phyloP scores from a whole-genome alignment of 108 stramenopile genomes.

The Skeletonema costatum region DNA sequence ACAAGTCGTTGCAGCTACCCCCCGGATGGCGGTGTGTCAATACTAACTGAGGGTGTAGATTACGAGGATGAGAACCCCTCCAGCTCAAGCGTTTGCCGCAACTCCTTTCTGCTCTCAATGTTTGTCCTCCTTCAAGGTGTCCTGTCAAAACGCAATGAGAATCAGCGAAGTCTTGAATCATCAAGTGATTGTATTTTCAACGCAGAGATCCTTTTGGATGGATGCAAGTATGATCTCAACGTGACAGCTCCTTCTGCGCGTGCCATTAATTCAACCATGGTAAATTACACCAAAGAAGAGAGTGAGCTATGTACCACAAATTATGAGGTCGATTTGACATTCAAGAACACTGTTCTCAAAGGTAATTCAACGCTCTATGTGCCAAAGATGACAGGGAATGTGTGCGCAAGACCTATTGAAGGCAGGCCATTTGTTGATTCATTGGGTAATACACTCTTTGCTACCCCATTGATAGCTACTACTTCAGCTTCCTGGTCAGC shows the following conservation, averaged over 20 bases:
- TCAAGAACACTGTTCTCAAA: background rate
- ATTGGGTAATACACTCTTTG: constrained; percentile 25
- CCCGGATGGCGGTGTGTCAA: background rate
- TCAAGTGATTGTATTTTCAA: constrained; percentile 18
- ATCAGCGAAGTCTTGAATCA: background rate
- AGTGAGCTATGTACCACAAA: constrained; percentile 14
- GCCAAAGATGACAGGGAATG: background rate
- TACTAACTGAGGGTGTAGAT: background rate
- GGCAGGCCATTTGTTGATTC: constrained; percentile 58
- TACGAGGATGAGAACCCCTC: background rate
- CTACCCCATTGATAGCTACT: background rate
- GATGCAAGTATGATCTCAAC: constrained; percentile 10
- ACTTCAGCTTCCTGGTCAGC: background rate
- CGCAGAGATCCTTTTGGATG: constrained; percentile 16
- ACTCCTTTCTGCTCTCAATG: background rate
- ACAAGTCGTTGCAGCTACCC: constrained; percentile 11
- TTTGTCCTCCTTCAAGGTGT: background rate
- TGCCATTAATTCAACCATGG: background rate
- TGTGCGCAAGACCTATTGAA: constrained; percentile 26
- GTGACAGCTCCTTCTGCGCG: constrained; percentile 17
- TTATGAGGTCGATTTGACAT: constrained; percentile 18
- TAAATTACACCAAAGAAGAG: background rate
- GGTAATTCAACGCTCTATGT: constrained; percentile 3
- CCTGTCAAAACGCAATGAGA: background rate
- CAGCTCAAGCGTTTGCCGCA: background rate